Percentiles rank a stretch among this genome's conserved stretches.
Evolutionary conservation across 2,329 filamentous ascomycete genomes (phyloP).

Genomic region (Colletotrichum viniferum): DNA sequence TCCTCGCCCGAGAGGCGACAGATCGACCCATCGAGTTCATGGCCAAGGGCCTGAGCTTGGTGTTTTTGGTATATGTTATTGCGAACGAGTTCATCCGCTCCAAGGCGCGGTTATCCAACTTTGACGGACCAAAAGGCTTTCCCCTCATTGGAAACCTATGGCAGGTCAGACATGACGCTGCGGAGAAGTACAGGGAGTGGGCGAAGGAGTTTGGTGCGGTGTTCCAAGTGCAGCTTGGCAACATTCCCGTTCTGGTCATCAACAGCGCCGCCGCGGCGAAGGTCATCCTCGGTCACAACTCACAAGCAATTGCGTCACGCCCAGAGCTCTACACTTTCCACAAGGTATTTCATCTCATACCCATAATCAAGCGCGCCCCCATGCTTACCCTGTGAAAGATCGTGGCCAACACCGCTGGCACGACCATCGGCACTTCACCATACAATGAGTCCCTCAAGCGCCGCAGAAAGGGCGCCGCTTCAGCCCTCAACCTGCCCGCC

Average conservation of each 20-base stretch:
- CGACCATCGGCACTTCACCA: constrained; percentile 66
- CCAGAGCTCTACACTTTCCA: constrained; percentile 68
- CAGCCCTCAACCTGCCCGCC: constrained; percentile 67
- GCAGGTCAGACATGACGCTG: constrained; percentile 55
- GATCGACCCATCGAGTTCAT: constrained; percentile 26
- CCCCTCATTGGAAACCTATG: constrained; percentile 60
- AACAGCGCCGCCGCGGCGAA: constrained; percentile 70
- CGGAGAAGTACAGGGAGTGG: constrained; percentile 33
- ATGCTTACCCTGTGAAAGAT: constrained; percentile 45
- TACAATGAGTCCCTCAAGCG: constrained; percentile 73
- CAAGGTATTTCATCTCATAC: constrained; percentile 30
- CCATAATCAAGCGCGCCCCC: too few relatives aligned
- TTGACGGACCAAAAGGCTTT: constrained; percentile 53
- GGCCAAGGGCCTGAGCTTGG: background rate
- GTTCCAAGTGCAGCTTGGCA: constrained; percentile 37
- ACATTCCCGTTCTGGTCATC: constrained; percentile 67
- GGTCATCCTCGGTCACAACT: constrained; percentile 69
- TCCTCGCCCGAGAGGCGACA: constrained; percentile 19
- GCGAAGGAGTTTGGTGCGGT: constrained; percentile 31
- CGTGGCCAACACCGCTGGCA: constrained; percentile 33
- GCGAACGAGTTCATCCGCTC: constrained; percentile 51
- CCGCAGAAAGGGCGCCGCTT: constrained; percentile 68
- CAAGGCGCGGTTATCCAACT: constrained; percentile 46
- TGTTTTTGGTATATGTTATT: constrained; percentile 47
- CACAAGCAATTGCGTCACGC: constrained; percentile 68